Conservation (phyloP, 805 yeast genomes). For the Candida ipomoeae region DNA sequence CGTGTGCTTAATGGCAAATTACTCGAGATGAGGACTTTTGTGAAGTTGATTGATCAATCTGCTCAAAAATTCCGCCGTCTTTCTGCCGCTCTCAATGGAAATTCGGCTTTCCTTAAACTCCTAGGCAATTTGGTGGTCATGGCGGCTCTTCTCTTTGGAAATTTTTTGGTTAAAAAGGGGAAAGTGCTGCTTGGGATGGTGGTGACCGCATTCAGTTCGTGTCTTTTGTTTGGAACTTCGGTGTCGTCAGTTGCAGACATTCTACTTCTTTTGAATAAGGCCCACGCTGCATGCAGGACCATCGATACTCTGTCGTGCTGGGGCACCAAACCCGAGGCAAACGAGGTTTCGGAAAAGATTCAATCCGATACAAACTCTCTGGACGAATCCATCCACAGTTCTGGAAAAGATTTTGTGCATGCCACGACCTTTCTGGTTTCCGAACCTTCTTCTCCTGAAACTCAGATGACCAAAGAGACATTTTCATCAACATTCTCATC, state of each 20-base stretch:
- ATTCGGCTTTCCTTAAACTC: constrained; percentile 52
- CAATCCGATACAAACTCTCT: background rate
- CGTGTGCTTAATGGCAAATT: constrained; percentile 56
- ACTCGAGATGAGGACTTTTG: constrained; percentile 47
- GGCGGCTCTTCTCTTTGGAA: constrained; percentile 92
- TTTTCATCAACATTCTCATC: background rate
- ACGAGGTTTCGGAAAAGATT: background rate
- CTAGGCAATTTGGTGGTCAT: constrained; percentile 73
- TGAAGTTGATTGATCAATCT: constrained; percentile 30
- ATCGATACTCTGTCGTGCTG: constrained; percentile 32
- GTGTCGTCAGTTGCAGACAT: constrained; percentile 54
- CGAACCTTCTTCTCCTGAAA: background rate
- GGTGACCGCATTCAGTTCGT: constrained; percentile 78
- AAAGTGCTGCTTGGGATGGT: constrained; percentile 58
- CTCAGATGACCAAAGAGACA: background rate
- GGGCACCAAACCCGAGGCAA: background rate
- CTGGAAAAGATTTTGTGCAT: background rate
- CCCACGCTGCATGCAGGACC: constrained; percentile 59
- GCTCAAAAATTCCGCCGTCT: constrained; percentile 38
- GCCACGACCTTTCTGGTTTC: constrained; percentile 1
- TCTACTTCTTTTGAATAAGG: constrained; percentile 62
- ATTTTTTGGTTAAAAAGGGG: constrained; percentile 52
- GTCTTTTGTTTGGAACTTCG: constrained; percentile 65
- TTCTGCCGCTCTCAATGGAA: constrained; percentile 49
- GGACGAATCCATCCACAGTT: background rate